phyloP scores from a whole-genome alignment of 2,329 filamentous ascomycete species.

The Colletotrichum sp. region DNA sequence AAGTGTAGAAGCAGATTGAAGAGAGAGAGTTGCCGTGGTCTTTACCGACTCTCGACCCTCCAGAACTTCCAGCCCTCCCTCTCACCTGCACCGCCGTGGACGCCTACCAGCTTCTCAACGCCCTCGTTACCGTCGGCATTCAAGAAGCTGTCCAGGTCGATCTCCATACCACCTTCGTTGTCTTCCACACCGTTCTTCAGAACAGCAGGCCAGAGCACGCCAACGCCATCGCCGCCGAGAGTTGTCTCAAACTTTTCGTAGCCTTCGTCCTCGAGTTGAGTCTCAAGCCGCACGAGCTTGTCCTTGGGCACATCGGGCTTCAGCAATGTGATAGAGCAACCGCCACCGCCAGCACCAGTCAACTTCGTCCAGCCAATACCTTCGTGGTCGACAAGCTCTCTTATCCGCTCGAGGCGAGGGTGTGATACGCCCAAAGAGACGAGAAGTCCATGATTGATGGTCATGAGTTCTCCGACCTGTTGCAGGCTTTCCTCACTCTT shows the following conservation, averaged over 20 bases:
- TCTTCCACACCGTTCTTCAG: slow-evolving; percentile 84
- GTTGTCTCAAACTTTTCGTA: slow-evolving; percentile 89
- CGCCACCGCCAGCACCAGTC: slow-evolving; percentile 93
- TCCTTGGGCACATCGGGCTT: slow-evolving; percentile 66
- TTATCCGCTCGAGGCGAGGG: slow-evolving; percentile 87
- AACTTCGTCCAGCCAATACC: slow-evolving; percentile 97
- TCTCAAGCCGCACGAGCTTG: slow-evolving; percentile 67
- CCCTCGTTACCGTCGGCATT: slow-evolving; percentile 84
- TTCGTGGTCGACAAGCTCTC: slow-evolving; percentile 87
- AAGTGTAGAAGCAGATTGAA: not conserved
- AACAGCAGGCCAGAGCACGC: slow-evolving; percentile 91
- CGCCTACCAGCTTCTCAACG: slow-evolving; percentile 84
- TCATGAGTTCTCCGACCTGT: slow-evolving; percentile 85
- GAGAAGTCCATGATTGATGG: slow-evolving; percentile 91
- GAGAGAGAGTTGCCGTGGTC: not conserved
- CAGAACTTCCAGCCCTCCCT: slow-evolving; percentile 88
- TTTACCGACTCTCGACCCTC: slow-evolving; percentile 61
- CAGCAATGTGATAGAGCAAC: slow-evolving; percentile 91
- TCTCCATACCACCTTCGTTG: slow-evolving; percentile 84
- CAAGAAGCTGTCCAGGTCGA: slow-evolving; percentile 84
- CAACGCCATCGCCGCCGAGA: slow-evolving; percentile 90
- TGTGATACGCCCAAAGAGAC: slow-evolving; percentile 94
- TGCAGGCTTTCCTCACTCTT: slow-evolving; percentile 68
- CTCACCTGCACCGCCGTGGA: slow-evolving; percentile 70
- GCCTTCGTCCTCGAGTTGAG: slow-evolving; percentile 70